Base-by-base conservation (phyloP, 371 early-diverging fungal species). In the Lichtheimia corymbifera region DNA sequence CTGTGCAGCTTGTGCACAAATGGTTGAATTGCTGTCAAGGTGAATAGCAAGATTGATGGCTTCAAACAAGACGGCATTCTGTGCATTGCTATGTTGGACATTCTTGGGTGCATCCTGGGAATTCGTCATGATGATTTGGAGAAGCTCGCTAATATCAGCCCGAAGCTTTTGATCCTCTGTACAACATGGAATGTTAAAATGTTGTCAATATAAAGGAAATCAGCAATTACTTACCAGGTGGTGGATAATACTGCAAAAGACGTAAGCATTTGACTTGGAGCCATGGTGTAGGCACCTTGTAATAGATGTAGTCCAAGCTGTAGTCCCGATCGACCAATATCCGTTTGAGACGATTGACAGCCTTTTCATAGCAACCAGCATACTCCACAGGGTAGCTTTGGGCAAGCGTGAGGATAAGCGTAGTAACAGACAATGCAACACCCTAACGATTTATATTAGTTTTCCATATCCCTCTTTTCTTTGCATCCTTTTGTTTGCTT, bases 271-370 rank as follows among this genome's bases (percentile, higher is more conserved):
- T 97, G 65, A 97, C 91, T 72, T 97, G 97, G 42, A 98, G 83
- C 99, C 99, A 98, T 51, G 99, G 99, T 40, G 89, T 91, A 0
- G 98, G 96, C 40, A 97, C 94, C 70, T 94, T 94, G 80, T 98
- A 98, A 80, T 98, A 98, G 20, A 94, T 83, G 69, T 97, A 94
- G 64, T 97, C 96, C 13, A 84, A 56, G 4, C 89, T 79, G 70
- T 85, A 94, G 50, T 94, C 95, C 54, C 87, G 83, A 27, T 94
- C 93, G 24, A 95, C 76, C n/a, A 96, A 80, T 65, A 97, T 84
- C 91, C 92, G 73, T 61, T 92, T 86, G 44, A 98, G 79, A 43
- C 93, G 72, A 41, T 83, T 75, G 40, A 97, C 84, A 1, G 94
- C 91, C 59, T 87, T 89, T 12, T 84, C 87, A 57, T 91, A 88